Conservation (phyloP, 768 basidiomycete species). For the Gymnopilus junonius region DNA sequence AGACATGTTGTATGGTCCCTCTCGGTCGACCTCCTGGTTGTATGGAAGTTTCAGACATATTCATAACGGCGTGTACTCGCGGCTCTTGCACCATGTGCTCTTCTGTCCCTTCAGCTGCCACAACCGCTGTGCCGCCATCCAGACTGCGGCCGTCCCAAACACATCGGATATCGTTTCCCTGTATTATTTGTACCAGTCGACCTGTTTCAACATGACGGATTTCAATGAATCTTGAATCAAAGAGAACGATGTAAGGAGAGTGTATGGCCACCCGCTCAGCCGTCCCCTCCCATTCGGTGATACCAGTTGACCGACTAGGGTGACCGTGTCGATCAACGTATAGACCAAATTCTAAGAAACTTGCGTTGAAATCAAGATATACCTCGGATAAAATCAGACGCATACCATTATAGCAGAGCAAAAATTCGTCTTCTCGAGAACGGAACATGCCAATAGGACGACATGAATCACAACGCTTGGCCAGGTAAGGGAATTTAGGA, state of each 20-base stretch:
- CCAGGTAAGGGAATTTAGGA: conserved; percentile 63
- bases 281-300: conserved; percentile 94
- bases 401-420: conserved; percentile 88
- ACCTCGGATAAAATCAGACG: neutral
- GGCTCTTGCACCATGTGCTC: conserved; percentile 77
- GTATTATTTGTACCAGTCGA: conserved; percentile 80
- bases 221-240: conserved; percentile 91
- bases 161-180: conserved; percentile 80
- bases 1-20: conserved; percentile 70
- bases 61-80: conserved; percentile 86
- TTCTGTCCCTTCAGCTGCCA: conserved; percentile 48
- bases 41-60: conserved; percentile 49
- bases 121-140: conserved; percentile 62
- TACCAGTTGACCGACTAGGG: conserved; percentile 68
- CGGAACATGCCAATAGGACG: conserved; percentile 91
- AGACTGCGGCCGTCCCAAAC: conserved; percentile 85
- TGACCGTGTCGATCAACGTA: conserved; percentile 94
- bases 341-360: conserved; percentile 77
- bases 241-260: conserved; percentile 85
- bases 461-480: conserved; percentile 81
- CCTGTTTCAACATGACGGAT: conserved; percentile 84
- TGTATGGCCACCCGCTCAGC: conserved; percentile 91
- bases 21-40: conserved; percentile 44
- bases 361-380: neutral
- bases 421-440: conserved; percentile 83